These are phyloP conservation scores for Hippophae tibetana DNA, from an alignment of 306 rosid species.

Conservation along the genomic window DNA sequence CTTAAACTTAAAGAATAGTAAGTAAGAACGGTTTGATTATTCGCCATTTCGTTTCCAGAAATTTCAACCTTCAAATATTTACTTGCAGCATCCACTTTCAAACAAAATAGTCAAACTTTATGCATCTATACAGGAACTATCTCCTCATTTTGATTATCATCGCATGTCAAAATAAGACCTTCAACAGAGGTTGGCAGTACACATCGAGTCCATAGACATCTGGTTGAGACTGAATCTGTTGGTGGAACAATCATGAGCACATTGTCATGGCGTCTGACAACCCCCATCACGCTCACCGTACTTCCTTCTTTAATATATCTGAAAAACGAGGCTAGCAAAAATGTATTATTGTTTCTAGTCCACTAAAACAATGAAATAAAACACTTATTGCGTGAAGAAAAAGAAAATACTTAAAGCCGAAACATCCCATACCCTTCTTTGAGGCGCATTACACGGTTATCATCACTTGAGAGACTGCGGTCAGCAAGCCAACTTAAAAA, in stretches of 20 bases:
- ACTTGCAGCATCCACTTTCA: constrained; percentile 19
- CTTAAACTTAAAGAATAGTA: constrained; percentile 2
- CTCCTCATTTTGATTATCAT: constrained; percentile 68
- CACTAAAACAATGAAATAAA: neutral
- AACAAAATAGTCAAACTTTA: constrained; percentile 11
- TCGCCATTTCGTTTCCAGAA: constrained; percentile 6
- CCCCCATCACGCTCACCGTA: constrained; percentile 93
- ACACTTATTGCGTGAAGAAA: neutral
- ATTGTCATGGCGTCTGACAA: constrained; percentile 84
- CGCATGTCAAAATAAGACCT: constrained; percentile 74
- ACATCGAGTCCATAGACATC: constrained; percentile 81
- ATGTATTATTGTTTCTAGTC: constrained; percentile 3
- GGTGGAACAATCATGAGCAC: constrained; percentile 91
- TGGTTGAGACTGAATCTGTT: constrained; percentile 64
- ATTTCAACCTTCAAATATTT: constrained; percentile 25
- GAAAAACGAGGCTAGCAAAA: constrained; percentile 10
- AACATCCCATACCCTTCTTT: constrained; percentile 73
- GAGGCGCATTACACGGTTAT: constrained; percentile 81
- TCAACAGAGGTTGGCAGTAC: constrained; percentile 75
- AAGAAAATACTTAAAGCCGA: neutral
- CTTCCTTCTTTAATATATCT: constrained; percentile 96
- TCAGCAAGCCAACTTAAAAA: constrained; percentile 84
- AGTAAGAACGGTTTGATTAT: constrained; percentile 10
- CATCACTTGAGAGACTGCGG: constrained; percentile 76
- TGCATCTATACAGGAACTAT: constrained; percentile 71